Evolutionary conservation across 768 basidiomycete genomes (phyloP).

Genomic region (Podaxis sp.): DNA sequence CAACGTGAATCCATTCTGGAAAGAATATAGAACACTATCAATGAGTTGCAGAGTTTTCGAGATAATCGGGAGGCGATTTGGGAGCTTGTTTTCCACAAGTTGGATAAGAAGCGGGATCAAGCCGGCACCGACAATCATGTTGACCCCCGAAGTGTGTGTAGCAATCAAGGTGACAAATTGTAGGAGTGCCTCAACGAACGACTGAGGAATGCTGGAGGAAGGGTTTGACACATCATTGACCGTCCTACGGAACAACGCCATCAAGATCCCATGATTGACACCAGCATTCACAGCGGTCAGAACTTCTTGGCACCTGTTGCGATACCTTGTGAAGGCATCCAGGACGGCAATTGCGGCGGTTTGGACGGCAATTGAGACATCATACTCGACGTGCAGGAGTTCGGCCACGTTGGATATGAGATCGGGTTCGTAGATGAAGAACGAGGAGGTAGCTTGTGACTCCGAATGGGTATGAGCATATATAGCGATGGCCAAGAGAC

Average conservation of each 20-base stretch:
- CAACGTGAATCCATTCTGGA: slow-evolving; percentile 81
- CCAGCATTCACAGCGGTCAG: slow-evolving; percentile 90
- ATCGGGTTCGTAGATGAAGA: slow-evolving; percentile 96
- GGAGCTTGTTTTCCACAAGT: slow-evolving; percentile 75
- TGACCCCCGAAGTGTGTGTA: slow-evolving; percentile 80
- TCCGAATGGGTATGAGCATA: slow-evolving; percentile 89
- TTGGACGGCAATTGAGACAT: slow-evolving; percentile 71
- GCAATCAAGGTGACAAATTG: slow-evolving; percentile 87
- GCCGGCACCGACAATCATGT: slow-evolving; percentile 94
- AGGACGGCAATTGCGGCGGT: slow-evolving; percentile 86
- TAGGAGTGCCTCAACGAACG: slow-evolving; percentile 82
- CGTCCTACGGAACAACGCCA: slow-evolving; percentile 84
- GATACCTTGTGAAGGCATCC: slow-evolving; percentile 87
- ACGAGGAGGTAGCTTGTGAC: slow-evolving; percentile 69
- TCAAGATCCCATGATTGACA: slow-evolving; percentile 92
- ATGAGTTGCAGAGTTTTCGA: slow-evolving; percentile 91
- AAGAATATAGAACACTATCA: slow-evolving; percentile 90
- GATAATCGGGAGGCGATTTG: slow-evolving; percentile 69
- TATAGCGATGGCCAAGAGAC: slow-evolving; percentile 86
- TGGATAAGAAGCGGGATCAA: slow-evolving; percentile 88
- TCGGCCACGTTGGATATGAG: slow-evolving; percentile 87
- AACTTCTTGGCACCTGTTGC: slow-evolving; percentile 82
- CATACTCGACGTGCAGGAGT: slow-evolving; percentile 77
- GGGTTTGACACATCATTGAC: slow-evolving; percentile 69
- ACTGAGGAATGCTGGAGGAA: slow-evolving; percentile 64